These are phyloP conservation scores for Penicillium sp. DNA, from an alignment of 2,329 filamentous ascomycete species.

Conservation along the genomic window DNA sequence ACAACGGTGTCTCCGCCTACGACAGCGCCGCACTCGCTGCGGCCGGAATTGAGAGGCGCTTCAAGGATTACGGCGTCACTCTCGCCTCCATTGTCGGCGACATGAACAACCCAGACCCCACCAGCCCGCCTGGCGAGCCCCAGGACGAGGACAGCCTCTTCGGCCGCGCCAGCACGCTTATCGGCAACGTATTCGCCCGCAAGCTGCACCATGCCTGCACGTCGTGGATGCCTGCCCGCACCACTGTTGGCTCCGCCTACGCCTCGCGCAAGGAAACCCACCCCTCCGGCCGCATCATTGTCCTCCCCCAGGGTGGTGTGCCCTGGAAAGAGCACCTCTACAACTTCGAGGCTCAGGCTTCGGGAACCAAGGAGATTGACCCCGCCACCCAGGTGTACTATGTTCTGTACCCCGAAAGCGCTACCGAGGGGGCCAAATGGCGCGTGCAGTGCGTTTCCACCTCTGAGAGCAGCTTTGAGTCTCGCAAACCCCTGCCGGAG, in stretches of 20 bases:
- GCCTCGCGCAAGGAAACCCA: slow-evolving; percentile 64
- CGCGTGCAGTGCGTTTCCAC: slow-evolving; percentile 88
- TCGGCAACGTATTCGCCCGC: slow-evolving; percentile 81
- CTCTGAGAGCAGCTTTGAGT: slow-evolving; percentile 80
- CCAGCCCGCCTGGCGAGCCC: slow-evolving; percentile 50
- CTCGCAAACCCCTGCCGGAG: slow-evolving; percentile 85
- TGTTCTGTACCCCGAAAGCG: slow-evolving; percentile 85
- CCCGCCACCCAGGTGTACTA: slow-evolving; percentile 66
- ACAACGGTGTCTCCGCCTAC: slow-evolving; percentile 87
- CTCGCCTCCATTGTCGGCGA: slow-evolving; percentile 79
- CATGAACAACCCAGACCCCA: slow-evolving; percentile 64
- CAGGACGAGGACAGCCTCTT: slow-evolving; percentile 84
- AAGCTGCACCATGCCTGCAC: slow-evolving; percentile 71
- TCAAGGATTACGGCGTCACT: slow-evolving; percentile 75
- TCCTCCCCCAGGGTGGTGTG: slow-evolving; percentile 70
- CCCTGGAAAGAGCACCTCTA: slow-evolving; percentile 98
- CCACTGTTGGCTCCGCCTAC: slow-evolving; percentile 74
- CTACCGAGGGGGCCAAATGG: slow-evolving; percentile 75
- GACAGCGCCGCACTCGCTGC: slow-evolving; percentile 65
- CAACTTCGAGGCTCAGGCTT: slow-evolving; percentile 65
- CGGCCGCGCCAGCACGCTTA: slow-evolving; percentile 69
- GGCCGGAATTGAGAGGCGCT: slow-evolving; percentile 75
- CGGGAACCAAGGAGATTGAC: slow-evolving; percentile 34
- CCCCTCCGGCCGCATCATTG: slow-evolving; percentile 70
- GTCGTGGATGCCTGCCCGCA: slow-evolving; percentile 83